These are phyloP conservation scores for Persicaria tinctoria DNA, from an alignment of 148 eudicot species.

Conservation along the genomic window DNA sequence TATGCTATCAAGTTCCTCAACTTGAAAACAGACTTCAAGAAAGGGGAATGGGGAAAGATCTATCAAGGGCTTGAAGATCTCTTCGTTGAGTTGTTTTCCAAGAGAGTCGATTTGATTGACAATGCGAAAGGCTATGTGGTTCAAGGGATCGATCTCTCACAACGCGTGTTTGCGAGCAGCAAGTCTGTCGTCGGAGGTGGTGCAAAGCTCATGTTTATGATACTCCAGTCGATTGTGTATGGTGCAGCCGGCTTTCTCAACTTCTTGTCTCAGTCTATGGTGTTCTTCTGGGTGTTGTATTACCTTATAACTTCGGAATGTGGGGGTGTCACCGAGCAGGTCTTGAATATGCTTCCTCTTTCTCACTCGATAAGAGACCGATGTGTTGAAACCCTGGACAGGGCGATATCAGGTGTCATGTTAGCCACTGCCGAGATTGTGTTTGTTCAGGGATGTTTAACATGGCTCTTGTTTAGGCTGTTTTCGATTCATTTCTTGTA, in stretches of 20 bases:
- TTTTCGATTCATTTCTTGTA: slow-evolving; percentile 75
- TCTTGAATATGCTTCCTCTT: slow-evolving; percentile 73
- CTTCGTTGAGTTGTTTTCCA: slow-evolving; percentile 44
- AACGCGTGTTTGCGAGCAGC: slow-evolving; percentile 59
- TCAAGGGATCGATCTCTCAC: slow-evolving; percentile 71
- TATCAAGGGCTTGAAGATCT: slow-evolving; percentile 60
- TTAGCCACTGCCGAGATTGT: slow-evolving; percentile 81
- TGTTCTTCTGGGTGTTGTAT: slow-evolving; percentile 89
- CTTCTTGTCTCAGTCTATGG: slow-evolving; percentile 73
- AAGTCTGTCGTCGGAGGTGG: slow-evolving; percentile 69
- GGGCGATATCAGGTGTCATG: slow-evolving; percentile 72
- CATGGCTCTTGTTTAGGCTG: slow-evolving; percentile 91
- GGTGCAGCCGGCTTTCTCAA: slow-evolving; percentile 82
- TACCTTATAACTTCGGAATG: slow-evolving; percentile 87
- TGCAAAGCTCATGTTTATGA: slow-evolving; percentile 52
- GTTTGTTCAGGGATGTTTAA: slow-evolving; percentile 82
- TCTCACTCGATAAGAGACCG: slow-evolving; percentile 47
- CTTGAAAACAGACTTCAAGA: slow-evolving; percentile 51
- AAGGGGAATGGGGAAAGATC: slow-evolving; percentile 67
- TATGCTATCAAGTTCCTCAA: slow-evolving; percentile 54
- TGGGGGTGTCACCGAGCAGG: slow-evolving; percentile 90
- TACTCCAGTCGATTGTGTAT: slow-evolving; percentile 56
- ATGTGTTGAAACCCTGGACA: slow-evolving; percentile 83
- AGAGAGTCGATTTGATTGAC: slow-evolving; percentile 55
- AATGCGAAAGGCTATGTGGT: slow-evolving; percentile 70